Evolutionary conservation across 2,329 filamentous ascomycete genomes (phyloP).

Genomic region (Aspergillus melleus): DNA sequence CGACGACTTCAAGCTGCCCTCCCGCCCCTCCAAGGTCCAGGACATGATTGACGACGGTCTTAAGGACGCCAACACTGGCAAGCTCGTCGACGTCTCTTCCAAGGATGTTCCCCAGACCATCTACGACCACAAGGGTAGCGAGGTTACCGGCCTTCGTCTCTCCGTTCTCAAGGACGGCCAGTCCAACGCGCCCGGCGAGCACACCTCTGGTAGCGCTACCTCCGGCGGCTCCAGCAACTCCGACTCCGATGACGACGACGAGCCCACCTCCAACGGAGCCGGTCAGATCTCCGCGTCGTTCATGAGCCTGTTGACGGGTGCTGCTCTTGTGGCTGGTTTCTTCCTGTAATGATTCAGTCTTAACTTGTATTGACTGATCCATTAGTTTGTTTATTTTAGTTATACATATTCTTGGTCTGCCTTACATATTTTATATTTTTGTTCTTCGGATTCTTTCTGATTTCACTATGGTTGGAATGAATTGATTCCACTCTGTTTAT

Average conservation of each 20-base stretch:
- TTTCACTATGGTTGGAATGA: too few species aligned
- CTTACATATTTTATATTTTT: too few species aligned
- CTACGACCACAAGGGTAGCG: constrained; percentile 53
- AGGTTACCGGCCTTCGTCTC: constrained; percentile 65
- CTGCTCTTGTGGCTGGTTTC: constrained; percentile 29
- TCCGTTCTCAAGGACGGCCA: constrained; percentile 52
- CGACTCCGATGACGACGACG: constrained; percentile 4
- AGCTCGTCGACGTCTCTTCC: constrained; percentile 61
- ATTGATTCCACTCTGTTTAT: too few species aligned
- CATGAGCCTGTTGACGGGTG: constrained; percentile 26
- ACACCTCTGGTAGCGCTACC: constrained; percentile 27
- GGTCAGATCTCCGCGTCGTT: constrained; percentile 23
- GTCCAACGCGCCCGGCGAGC: constrained; percentile 57
- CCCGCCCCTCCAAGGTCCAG: constrained; percentile 65
- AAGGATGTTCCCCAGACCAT: constrained; percentile 61
- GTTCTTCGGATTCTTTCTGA: too few species aligned
- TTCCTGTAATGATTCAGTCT: constrained; percentile 23
- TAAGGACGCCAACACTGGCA: constrained; percentile 61
- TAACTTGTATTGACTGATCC: too few species aligned
- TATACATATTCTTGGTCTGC: background rate
- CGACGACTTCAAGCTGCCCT: constrained; percentile 76
- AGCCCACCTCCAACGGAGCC: constrained; percentile 15
- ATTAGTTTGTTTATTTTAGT: background rate
- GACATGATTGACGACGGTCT: constrained; percentile 77
- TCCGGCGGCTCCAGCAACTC: constrained; percentile 12